Conservation (phyloP, 78 protist species). For the Bodo saltans region DNA sequence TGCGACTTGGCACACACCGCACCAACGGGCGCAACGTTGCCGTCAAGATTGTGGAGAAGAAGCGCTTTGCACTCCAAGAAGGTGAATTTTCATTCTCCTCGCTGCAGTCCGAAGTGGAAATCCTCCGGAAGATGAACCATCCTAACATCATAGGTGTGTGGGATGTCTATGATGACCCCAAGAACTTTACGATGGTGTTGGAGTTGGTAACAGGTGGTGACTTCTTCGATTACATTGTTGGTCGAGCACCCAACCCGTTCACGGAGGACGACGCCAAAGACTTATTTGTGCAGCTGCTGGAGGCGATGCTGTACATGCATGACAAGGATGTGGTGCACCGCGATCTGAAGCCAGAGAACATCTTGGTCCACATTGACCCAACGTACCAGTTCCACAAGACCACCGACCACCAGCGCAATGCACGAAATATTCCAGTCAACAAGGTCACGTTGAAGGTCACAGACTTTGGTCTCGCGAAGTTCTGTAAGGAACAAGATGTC, state of each 20-base stretch:
- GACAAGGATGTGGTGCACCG: slow-evolving; percentile 33
- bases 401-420: not conserved
- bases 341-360: slow-evolving; percentile 49
- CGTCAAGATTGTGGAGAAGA: not conserved
- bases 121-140: not conserved
- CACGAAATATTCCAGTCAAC: not conserved
- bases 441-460: not conserved
- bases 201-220: slow-evolving; percentile 32
- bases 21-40: not conserved
- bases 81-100: slow-evolving; percentile 4
- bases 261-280: not conserved
- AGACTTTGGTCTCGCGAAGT: slow-evolving; percentile 40
- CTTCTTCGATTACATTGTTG: slow-evolving; percentile 19
- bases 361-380: slow-evolving; percentile 2
- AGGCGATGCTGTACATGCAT: slow-evolving; percentile 39
- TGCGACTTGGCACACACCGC: not conserved
- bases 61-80: not conserved
- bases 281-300: slow-evolving; percentile 4
- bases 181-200: slow-evolving; percentile 5
- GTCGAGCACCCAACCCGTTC: not conserved
- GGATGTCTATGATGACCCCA: not conserved
- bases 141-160: not conserved
- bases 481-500: not conserved
- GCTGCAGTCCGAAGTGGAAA: slow-evolving; percentile 5
- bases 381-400: not conserved